Evolutionary conservation across 1,139 yeast species (phyloP).

Genomic region (Nakaseomyces sp.): DNA sequence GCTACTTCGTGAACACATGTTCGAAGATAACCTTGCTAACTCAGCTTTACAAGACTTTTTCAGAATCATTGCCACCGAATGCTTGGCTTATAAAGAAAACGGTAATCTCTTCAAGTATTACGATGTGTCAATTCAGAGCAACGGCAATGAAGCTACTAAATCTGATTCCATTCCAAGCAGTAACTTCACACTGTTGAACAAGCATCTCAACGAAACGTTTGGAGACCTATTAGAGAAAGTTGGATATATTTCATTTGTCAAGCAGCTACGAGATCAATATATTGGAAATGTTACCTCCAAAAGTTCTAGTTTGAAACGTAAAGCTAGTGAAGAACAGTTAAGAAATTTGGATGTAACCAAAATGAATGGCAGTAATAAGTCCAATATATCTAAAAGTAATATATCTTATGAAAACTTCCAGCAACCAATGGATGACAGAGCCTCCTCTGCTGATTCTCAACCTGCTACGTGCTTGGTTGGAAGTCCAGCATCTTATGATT

Average conservation of each 20-base stretch:
- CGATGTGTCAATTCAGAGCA: not conserved
- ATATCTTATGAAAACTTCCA: not conserved
- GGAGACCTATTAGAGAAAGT: constrained; percentile 35
- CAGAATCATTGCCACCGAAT: constrained; percentile 39
- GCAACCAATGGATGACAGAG: not conserved
- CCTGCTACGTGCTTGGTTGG: constrained; percentile 2
- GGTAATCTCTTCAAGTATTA: not conserved
- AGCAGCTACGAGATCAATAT: constrained; percentile 25
- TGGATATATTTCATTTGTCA: constrained; percentile 30
- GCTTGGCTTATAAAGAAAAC: constrained; percentile 18
- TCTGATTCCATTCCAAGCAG: constrained; percentile 17
- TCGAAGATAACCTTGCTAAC: constrained; percentile 55
- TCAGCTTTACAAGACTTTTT: constrained; percentile 71
- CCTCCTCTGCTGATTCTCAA: constrained; percentile 3
- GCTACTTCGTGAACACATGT: constrained; percentile 43
- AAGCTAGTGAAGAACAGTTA: not conserved
- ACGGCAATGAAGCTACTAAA: not conserved
- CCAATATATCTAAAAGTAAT: not conserved
- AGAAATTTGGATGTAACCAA: not conserved
- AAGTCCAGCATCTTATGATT: constrained; percentile 3
- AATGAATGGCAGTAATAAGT: not conserved
- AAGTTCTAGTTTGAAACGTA: not conserved
- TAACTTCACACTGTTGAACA: constrained; percentile 42
- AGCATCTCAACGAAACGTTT: constrained; percentile 42
- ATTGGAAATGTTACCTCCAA: constrained; percentile 1